Base-by-base conservation (phyloP, 1,284 basidiomycete genomes). In the Trametes versicolor region DNA sequence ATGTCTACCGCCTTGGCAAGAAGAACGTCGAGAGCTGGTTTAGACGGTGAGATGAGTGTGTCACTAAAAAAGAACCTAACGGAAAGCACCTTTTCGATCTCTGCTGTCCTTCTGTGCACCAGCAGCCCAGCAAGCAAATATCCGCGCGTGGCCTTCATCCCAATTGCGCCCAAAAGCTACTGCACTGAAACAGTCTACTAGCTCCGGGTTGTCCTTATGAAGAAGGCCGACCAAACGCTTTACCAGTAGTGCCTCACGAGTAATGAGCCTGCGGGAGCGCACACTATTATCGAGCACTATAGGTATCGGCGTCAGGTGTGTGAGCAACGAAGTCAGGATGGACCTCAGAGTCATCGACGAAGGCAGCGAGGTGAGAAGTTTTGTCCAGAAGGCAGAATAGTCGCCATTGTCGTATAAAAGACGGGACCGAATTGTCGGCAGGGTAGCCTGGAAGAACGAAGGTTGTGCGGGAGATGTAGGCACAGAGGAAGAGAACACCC, bases 111-210 rank as follows among this genome's bases (percentile, higher is more conserved):
- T 71, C 10, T 72, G 69, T 25, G 78, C 73, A 2, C 77, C 81
- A 41, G 85, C 85, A 34, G 83, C 72, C 91, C 91, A 94, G 70
- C 89, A 89, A 0, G 87, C 82, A 66, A 92, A 86, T 21, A 90
- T 80, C 43, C 91, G 81, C 19, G 87, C 85, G 70, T 87, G 78
- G 7, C 80, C 80, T 69, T 87, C 82, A 61, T 75, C 76, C 90
- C 91, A 93, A 19, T 83, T 82, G 43, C 85, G 83, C 12, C 80
- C 78, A 3, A 89, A 70, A 2, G 89, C 78, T 3, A 88, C 79
- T 4, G 84, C 83, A 0, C 80, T 78, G 25, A 85, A 73, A 51
- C 76, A 78, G 60, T 88, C 82, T 83, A 87, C 87, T 39, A 89
- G 65, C 67, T 89, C 83, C 5, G 79, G 74, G 13, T 79, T 79